phyloP scores from a whole-genome alignment of 2,329 filamentous ascomycete genomes.

The Aspergillus carbonarius region DNA sequence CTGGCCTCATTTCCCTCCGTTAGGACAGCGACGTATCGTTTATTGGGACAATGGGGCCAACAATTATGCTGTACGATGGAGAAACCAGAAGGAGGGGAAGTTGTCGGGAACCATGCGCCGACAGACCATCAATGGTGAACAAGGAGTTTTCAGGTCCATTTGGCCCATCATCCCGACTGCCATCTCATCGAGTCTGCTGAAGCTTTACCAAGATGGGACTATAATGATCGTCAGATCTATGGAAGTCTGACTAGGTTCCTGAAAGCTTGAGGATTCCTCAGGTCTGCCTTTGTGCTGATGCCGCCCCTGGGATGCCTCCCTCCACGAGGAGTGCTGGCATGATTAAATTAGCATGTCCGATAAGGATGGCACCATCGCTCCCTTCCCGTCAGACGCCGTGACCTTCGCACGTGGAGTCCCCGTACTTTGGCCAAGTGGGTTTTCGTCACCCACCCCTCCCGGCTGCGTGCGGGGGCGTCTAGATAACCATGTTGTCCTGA shows the following conservation, averaged over 20 bases:
- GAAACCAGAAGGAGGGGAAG: neutral
- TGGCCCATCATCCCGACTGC: neutral
- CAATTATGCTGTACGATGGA: neutral
- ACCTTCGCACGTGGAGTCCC: conserved; percentile 1
- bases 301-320: neutral
- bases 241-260: neutral
- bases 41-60: neutral
- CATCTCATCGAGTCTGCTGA: neutral
- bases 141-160: too few relatives aligned
- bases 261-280: conserved; percentile 1
- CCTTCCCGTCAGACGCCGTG: neutral
- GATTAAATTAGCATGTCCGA: neutral
- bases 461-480: neutral
- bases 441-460: neutral
- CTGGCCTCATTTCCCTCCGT: neutral
- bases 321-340: neutral
- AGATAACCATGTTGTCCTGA: neutral
- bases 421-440: conserved; percentile 2
- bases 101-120: neutral
- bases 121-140: neutral
- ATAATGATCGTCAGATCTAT: conserved; percentile 1
- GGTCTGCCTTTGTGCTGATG: neutral
- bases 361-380: conserved; percentile 1
- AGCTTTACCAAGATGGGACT: neutral
- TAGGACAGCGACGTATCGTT: neutral